phyloP scores from a whole-genome alignment of 2,329 filamentous ascomycete species.

The Pseudocercospora musae region DNA sequence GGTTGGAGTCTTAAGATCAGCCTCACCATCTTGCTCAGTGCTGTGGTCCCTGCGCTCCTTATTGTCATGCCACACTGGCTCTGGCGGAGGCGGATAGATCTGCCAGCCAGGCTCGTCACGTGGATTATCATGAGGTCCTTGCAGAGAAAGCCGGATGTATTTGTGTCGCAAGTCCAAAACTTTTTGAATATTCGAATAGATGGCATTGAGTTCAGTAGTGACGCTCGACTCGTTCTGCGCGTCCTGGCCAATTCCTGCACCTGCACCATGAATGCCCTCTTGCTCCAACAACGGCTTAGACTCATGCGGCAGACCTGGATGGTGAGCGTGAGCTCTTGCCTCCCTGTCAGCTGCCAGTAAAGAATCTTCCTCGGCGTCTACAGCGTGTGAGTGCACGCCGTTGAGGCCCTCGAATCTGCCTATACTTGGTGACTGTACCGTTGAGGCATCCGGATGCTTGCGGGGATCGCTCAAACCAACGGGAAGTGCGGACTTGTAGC shows the following conservation, averaged over 20 bases:
- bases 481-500: constrained; percentile 35
- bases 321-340: constrained; percentile 49
- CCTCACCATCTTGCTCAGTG: constrained; percentile 15
- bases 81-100: constrained; percentile 87
- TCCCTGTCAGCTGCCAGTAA: constrained; percentile 48
- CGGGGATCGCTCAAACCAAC: constrained; percentile 35
- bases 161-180: constrained; percentile 85
- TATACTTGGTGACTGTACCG: constrained; percentile 32
- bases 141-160: constrained; percentile 81
- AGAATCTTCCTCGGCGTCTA: constrained; percentile 19
- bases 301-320: constrained; percentile 55
- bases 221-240: constrained; percentile 74
- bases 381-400: constrained; percentile 6
- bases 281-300: constrained; percentile 52
- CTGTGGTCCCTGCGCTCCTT: constrained; percentile 26
- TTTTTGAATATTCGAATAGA: constrained; percentile 86
- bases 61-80: constrained; percentile 73
- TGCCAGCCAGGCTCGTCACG: constrained; percentile 79
- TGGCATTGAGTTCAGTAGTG: constrained; percentile 75
- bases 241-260: constrained; percentile 59
- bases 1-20: constrained; percentile 10
- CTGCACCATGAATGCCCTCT: constrained; percentile 57
- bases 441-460: constrained; percentile 31
- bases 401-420: constrained; percentile 30
- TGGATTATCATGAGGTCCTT: constrained; percentile 79